Conservation (phyloP, 2,329 filamentous ascomycete species). For the Myriosclerotinia curreyana region DNA sequence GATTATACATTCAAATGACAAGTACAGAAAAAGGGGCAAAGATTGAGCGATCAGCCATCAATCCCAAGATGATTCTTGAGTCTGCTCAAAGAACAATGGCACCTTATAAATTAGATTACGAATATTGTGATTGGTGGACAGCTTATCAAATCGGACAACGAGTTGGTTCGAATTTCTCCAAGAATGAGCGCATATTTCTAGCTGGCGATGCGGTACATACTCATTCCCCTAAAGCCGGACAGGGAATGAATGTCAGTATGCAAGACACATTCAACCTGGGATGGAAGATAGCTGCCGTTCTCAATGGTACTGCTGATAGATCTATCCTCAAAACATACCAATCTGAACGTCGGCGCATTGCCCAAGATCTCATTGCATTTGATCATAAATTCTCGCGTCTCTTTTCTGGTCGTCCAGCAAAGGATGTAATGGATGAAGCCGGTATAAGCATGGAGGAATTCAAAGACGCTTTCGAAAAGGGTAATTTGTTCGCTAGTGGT, state of each 20-base stretch:
- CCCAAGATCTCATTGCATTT: conserved; percentile 63
- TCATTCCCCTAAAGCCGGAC: conserved; percentile 61
- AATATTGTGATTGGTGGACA: conserved; percentile 62
- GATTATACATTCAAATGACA: conserved; percentile 49
- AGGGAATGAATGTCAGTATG: conserved; percentile 57
- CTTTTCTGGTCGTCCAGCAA: conserved; percentile 55
- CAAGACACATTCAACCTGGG: conserved; percentile 64
- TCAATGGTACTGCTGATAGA: conserved; percentile 45
- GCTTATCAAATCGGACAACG: conserved; percentile 58
- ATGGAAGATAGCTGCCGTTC: conserved; percentile 50
- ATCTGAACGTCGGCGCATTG: conserved; percentile 58
- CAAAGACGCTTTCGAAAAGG: conserved; percentile 57
- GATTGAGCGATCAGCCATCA: conserved; percentile 60
- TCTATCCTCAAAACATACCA: conserved; percentile 58
- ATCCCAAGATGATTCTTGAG: conserved; percentile 58
- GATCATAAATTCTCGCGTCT: conserved; percentile 56
- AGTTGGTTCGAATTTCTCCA: conserved; percentile 50
- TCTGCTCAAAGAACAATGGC: conserved; percentile 61
- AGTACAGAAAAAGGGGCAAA: conserved; percentile 24
- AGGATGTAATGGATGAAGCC: conserved; percentile 41
- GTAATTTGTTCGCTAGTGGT: conserved; percentile 58
- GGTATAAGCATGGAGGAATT: conserved; percentile 63
- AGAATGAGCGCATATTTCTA: conserved; percentile 50
- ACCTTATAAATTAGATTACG: conserved; percentile 64
- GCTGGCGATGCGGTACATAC: conserved; percentile 50